Conservation (phyloP, 495 filamentous ascomycete genomes). For the Glutinoglossum americanum region DNA sequence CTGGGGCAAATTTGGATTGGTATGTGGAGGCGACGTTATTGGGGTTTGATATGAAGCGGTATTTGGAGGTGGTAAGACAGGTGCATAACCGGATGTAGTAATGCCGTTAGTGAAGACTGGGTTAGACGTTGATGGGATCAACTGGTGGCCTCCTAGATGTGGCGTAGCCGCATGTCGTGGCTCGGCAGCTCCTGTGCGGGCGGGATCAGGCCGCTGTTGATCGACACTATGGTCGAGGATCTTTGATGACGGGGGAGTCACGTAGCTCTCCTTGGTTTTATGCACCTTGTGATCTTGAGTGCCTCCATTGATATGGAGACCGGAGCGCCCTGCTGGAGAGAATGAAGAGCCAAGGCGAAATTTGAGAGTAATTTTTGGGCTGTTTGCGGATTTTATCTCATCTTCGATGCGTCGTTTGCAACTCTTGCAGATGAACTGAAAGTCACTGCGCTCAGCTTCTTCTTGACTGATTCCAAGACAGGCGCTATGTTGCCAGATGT, state of each 20-base stretch:
- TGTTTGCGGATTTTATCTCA: constrained; percentile 24
- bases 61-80: not conserved
- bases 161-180: not conserved
- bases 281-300: not conserved
- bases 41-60: not conserved
- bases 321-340: not conserved
- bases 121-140: not conserved
- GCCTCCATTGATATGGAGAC: not conserved
- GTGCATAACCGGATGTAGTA: not conserved
- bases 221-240: not conserved
- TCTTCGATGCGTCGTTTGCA: constrained; percentile 51
- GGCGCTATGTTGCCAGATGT: constrained; percentile 87
- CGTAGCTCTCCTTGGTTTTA: not conserved
- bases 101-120: not conserved
- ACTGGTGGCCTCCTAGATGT: not conserved
- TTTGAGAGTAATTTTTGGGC: constrained; percentile 55
- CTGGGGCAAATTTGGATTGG: not conserved
- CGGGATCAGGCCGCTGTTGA: not conserved
- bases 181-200: not conserved
- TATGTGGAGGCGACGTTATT: not conserved
- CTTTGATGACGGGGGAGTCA: not conserved
- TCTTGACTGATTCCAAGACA: constrained; percentile 61
- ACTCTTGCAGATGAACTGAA: constrained; percentile 65
- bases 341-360: constrained; percentile 33
- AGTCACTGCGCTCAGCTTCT: constrained; percentile 68